Percentiles rank a stretch among this genome's conserved stretches.
These are phyloP conservation scores for Cyphellophora attinorum DNA, from an alignment of 2,329 filamentous ascomycete species.

Conservation along the genomic window DNA sequence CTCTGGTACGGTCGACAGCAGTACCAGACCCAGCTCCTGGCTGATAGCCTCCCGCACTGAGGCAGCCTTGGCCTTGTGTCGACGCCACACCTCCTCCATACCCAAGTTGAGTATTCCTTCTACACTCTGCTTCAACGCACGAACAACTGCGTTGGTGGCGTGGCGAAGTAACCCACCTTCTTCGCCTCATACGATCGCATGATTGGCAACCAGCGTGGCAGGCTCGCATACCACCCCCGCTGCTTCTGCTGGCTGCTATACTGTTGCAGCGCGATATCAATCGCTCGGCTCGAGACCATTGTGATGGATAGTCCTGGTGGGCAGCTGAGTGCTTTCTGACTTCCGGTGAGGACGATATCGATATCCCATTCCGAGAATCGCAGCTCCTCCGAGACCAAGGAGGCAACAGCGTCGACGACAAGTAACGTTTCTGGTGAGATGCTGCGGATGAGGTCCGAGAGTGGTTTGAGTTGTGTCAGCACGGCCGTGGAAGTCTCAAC, in stretches of 20 bases:
- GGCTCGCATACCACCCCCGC: conserved; percentile 85
- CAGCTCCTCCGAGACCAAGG: conserved; percentile 90
- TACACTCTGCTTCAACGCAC: conserved; percentile 80
- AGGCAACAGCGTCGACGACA: conserved; percentile 93
- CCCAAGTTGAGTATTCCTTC: conserved; percentile 72
- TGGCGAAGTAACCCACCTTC: conserved; percentile 96
- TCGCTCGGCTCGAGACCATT: conserved; percentile 81
- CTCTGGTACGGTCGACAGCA: conserved; percentile 72
- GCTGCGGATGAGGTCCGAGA: conserved; percentile 71
- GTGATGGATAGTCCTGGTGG: conserved; percentile 89
- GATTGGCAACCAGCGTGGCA: conserved; percentile 95
- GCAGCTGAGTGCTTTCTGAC: conserved; percentile 92
- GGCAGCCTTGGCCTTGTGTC: conserved; percentile 68
- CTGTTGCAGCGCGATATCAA: conserved; percentile 52
- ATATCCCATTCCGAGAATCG: conserved; percentile 90
- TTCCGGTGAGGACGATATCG: conserved; percentile 85
- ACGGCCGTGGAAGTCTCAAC: conserved; percentile 98
- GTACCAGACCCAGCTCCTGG: conserved; percentile 73
- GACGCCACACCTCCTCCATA: conserved; percentile 70
- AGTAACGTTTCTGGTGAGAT: conserved; percentile 86
- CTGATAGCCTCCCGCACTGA: conserved; percentile 74
- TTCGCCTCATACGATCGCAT: conserved; percentile 98
- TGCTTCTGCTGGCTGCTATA: conserved; percentile 58
- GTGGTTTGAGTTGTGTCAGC: conserved; percentile 73
- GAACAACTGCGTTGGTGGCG: conserved; percentile 87